Conservation (phyloP, 192 early-diverging fungal genomes). For the Coemansia sp. region DNA sequence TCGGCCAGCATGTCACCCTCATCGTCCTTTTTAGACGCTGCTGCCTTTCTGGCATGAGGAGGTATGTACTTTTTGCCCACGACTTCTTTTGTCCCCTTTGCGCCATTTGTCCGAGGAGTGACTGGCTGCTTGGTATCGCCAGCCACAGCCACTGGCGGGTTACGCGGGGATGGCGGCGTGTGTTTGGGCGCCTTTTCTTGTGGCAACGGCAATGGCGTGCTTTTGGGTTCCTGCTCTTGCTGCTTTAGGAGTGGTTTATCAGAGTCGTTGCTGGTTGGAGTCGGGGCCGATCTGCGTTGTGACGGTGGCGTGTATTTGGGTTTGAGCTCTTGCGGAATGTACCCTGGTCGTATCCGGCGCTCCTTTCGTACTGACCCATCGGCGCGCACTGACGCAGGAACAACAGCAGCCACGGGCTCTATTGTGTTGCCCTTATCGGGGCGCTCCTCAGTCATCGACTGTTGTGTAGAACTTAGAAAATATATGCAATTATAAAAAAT, state of each 20-base stretch:
- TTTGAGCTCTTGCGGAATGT: conserved; percentile 13
- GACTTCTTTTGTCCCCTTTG: background rate
- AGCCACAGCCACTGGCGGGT: too few species aligned
- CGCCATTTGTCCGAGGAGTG: background rate
- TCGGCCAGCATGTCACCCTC: background rate
- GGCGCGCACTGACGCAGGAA: conserved; percentile 16
- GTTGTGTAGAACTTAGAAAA: background rate
- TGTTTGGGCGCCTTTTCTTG: background rate
- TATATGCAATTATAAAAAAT: too few species aligned
- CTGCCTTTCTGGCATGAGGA: background rate
- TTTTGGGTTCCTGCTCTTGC: too few species aligned
- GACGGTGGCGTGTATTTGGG: conserved; percentile 23
- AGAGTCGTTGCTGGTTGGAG: background rate
- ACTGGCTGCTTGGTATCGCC: too few species aligned
- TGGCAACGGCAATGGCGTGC: background rate
- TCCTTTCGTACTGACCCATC: conserved; percentile 30
- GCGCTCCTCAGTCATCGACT: background rate
- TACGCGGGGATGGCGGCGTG: too few species aligned
- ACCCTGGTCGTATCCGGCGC: conserved; percentile 26
- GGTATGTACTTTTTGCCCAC: background rate
- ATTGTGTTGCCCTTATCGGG: background rate
- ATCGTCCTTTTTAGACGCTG: background rate
- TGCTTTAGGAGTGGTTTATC: background rate
- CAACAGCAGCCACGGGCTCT: background rate
- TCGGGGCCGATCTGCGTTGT: background rate